Percentiles rank a stretch among this genome's conserved stretches.
Evolutionary conservation across 192 early-diverging fungal genomes (phyloP).

Genomic region (Coemansia sp.): DNA sequence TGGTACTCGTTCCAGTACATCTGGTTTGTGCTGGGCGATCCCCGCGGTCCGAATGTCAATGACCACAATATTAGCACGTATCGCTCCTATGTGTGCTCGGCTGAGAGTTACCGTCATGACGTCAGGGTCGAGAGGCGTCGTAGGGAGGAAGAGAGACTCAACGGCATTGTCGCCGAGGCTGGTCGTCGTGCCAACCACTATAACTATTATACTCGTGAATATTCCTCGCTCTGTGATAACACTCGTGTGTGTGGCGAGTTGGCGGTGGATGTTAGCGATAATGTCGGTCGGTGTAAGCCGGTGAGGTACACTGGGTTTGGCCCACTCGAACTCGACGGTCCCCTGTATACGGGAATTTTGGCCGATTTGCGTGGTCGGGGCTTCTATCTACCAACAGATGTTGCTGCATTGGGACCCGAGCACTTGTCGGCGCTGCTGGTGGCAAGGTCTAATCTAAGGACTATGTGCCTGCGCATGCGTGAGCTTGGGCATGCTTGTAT

Average conservation of each 20-base stretch:
- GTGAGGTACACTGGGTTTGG: background rate
- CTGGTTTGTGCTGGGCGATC: constrained; percentile 39
- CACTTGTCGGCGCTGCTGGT: background rate
- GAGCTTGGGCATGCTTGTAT: background rate
- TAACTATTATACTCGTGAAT: background rate
- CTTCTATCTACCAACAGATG: background rate
- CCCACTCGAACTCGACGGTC: background rate
- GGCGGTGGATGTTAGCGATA: background rate
- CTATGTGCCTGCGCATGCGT: background rate
- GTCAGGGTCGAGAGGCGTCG: background rate
- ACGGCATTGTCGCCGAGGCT: background rate
- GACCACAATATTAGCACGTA: background rate
- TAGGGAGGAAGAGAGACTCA: background rate
- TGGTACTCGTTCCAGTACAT: constrained; percentile 47
- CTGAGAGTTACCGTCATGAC: background rate
- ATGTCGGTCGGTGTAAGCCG: background rate
- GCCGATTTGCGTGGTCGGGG: background rate
- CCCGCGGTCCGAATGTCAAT: constrained; percentile 6
- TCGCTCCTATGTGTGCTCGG: background rate
- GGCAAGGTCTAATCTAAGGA: background rate
- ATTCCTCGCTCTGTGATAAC: background rate
- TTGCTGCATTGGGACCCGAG: background rate
- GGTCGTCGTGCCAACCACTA: background rate
- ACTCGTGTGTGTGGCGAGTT: background rate
- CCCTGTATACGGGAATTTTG: background rate